These are phyloP conservation scores for Talaromyces sp. DNA, from an alignment of 2,329 filamentous ascomycete genomes.

Conservation along the genomic window DNA sequence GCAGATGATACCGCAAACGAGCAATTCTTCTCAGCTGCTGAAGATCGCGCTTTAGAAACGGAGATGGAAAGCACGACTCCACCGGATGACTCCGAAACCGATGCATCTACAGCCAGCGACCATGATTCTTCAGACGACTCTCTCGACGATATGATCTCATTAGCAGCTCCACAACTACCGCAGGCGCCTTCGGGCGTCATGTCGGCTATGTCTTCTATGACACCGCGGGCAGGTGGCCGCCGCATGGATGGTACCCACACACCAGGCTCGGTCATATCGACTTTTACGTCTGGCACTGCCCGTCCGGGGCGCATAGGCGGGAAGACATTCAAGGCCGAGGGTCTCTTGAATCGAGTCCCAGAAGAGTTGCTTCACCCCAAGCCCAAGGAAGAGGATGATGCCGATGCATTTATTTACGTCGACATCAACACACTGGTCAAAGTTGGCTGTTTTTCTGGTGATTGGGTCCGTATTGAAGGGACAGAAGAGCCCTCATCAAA, in stretches of 20 bases:
- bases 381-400: conserved; percentile 78
- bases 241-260: conserved; percentile 72
- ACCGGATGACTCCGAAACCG: conserved; percentile 61
- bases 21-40: conserved; percentile 86
- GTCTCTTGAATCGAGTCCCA: conserved; percentile 67
- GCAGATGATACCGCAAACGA: conserved; percentile 85
- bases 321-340: conserved; percentile 79
- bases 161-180: conserved; percentile 73
- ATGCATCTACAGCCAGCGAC: conserved; percentile 47
- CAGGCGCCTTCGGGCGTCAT: conserved; percentile 74
- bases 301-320: conserved; percentile 68
- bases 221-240: conserved; percentile 69
- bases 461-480: conserved; percentile 86
- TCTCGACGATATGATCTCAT: conserved; percentile 87
- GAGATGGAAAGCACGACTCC: conserved; percentile 54
- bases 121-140: conserved; percentile 89
- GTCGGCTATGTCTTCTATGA: conserved; percentile 75
- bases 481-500: conserved; percentile 63
- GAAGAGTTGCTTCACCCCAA: conserved; percentile 80
- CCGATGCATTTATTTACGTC: conserved; percentile 82
- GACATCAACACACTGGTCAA: conserved; percentile 81
- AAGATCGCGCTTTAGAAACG: conserved; percentile 59
- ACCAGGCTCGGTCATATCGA: conserved; percentile 84
- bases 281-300: conserved; percentile 78
- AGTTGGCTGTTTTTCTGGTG: conserved; percentile 93